phyloP scores from a whole-genome alignment of 768 basidiomycete species.

The Termitomyces sp. region DNA sequence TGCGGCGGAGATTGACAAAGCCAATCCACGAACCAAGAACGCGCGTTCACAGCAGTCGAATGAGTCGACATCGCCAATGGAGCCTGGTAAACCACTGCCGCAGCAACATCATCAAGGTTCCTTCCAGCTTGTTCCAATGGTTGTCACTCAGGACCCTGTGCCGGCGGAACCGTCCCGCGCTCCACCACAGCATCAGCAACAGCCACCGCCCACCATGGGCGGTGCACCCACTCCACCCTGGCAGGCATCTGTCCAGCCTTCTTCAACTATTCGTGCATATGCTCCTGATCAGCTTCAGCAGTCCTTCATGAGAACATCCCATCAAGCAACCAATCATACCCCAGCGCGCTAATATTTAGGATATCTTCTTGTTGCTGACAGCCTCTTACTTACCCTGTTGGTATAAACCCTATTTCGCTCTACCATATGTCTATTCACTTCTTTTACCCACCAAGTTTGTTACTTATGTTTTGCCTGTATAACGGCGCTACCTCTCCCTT shows the following conservation, averaged over 20 bases:
- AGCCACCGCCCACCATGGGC: constrained; percentile 14
- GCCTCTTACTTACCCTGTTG: constrained; percentile 3
- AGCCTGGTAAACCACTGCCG: constrained; percentile 24
- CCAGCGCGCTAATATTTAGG: constrained; percentile 20
- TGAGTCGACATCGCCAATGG: constrained; percentile 28
- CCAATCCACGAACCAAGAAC: constrained; percentile 19
- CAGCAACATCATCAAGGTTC: constrained; percentile 51
- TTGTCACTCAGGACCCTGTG: constrained; percentile 11
- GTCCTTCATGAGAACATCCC: constrained; percentile 32
- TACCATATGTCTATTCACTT: neutral
- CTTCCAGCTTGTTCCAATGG: constrained; percentile 50
- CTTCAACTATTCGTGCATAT: constrained; percentile 19
- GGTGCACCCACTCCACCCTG: constrained; percentile 27
- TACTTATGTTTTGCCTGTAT: constrained; percentile 14
- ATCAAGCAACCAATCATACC: constrained; percentile 21
- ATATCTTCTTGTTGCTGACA: constrained; percentile 15
- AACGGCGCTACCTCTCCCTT: constrained; percentile 10
- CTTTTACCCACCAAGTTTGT: neutral
- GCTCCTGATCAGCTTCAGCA: constrained; percentile 33
- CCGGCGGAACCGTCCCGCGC: constrained; percentile 14
- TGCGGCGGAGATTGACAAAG: constrained; percentile 48
- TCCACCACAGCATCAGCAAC: constrained; percentile 13
- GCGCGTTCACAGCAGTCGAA: constrained; percentile 23
- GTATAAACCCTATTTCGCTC: constrained; percentile 4
- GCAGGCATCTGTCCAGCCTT: constrained; percentile 18